Base-by-base conservation (phyloP, 2,329 filamentous ascomycete genomes). In the Xylaria sp. region DNA sequence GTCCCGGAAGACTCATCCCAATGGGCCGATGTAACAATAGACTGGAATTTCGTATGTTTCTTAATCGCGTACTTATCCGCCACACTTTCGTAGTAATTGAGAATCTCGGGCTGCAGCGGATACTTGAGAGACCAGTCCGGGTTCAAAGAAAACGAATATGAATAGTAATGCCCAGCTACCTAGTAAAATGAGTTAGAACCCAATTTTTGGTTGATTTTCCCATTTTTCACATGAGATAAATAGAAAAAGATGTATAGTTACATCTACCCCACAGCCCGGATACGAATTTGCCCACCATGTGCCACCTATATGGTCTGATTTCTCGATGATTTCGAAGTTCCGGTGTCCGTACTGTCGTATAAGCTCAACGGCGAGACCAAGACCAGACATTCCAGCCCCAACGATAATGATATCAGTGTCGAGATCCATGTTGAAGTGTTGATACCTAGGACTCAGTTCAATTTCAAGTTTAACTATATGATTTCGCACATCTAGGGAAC, bases 331-430 rank as follows among this genome's bases (percentile, higher is more conserved):
- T 47, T 68, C 66, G n/a, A 68, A 68, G 6, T 53, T 56, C 22
- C 66, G 31, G 39, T 61, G 45, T 45, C 66, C 66, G 29, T 55
- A 68, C 11, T 65, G 29, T 11, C 58, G 62, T 9, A 68, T 42
- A n/a, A 68, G 59, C 15, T 68, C 62, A 39, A 62, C 58, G 11
- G 62, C 66, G 36, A 68, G 13, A 6, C 62, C 66, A 17, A 68
- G 53, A 10, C 66, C 66, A 42, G 66, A 68, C 58, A 68, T 68
- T 0, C 66, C 66, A n/a, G 66, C 66, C 62, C 66, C 66, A 17
- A 68, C 53, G 25, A 68, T 65, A 39, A 68, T 53, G 22, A 68
- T 57, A 20, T 68, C 66, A 13, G 62, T 68, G 54, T 68, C 66
- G 20, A 68, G 62, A 22, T 65, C 62, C 66, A 66, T 66, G 1